Evolutionary conservation across 2,329 filamentous ascomycete genomes (phyloP).

Genomic region (Cercospora sesami): DNA sequence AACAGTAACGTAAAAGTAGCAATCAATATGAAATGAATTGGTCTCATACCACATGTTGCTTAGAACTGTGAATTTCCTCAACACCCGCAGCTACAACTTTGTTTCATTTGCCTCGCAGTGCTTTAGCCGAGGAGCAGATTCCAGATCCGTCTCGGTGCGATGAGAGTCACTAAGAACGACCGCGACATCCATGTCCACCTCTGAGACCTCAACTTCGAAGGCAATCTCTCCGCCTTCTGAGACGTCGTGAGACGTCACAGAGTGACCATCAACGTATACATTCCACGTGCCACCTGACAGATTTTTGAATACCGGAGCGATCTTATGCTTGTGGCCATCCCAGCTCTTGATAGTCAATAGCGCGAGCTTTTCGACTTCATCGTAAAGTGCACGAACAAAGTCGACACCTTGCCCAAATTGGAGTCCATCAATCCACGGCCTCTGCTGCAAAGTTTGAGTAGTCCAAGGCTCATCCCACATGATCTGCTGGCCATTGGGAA

Average conservation of each 20-base stretch:
- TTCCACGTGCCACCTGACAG: not conserved
- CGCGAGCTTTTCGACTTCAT: not conserved
- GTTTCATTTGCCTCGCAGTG: not conserved
- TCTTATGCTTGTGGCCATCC: not conserved
- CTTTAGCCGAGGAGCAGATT: not conserved
- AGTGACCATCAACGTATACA: not conserved
- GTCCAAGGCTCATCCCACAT: slow-evolving; percentile 42
- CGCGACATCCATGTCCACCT: not conserved
- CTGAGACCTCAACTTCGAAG: not conserved
- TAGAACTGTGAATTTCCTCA: not conserved
- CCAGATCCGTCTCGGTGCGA: not conserved
- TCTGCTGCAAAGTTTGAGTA: slow-evolving; percentile 31
- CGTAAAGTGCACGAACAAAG: not conserved
- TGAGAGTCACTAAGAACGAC: not conserved
- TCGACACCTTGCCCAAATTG: slow-evolving; percentile 1
- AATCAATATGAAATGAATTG: not conserved
- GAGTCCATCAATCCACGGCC: slow-evolving; percentile 32
- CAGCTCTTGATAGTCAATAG: not conserved
- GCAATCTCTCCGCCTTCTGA: not conserved
- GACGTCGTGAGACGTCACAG: not conserved
- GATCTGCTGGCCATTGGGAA: slow-evolving; percentile 40
- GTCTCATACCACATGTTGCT: not conserved
- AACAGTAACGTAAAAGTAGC: not conserved
- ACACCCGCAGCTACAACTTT: not conserved
- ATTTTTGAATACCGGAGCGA: not conserved